Evolutionary conservation across 257 asterid species (phyloP), one percentile per base, ranked within the genome.

Genomic region (Nyctanthes arbortristis): DNA sequence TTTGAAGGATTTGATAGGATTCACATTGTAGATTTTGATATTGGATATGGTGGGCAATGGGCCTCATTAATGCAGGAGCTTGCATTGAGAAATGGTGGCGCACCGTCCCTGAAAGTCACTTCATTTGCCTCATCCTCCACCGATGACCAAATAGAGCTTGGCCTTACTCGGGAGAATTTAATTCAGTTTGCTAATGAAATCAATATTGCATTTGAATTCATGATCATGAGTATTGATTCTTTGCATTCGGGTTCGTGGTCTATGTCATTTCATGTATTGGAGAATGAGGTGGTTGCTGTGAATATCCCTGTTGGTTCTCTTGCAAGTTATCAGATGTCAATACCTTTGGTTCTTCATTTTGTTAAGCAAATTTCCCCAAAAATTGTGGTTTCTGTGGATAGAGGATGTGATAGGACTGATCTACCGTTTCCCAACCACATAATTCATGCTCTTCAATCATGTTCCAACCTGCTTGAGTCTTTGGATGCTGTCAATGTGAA

Each of bases 1-100:
- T 40, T 91, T 9, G 92, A 91, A 65, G 96, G 96, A 11, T 85
- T 77, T 63, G 93, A 88, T 28, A 68, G 79, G 16, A 82, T 94
- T 71, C 99, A 89, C 37, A 70, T 94, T 22, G 71, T 94, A 10
- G 99, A 94, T 87, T 94, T 94, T 24, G 99, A 94, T 68, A 88
- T 89, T 13, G 96, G 99, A 32, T 86, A 83, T 74, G 99, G 99
- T 6, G 93, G 93, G 36, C 97, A 91, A 49, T 94, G 99, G 99
- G 91, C 98, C 56, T 89, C 99, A 11, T 85, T 94, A 20, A 91
- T 94, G 94, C 97, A 94, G 83, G 99, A 94, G 82, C 89, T 94
- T n/a, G 85, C 95, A 27, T 47, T 88, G 7, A 77, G 87, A 13
- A 81, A 70, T 35, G 89, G 88, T 29, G 95, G 91, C 22, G 75